Evolutionary conservation across 1,284 basidiomycete genomes (phyloP), one percentile per base, ranked within the genome.

Genomic region (Apiotrichum brassicae): DNA sequence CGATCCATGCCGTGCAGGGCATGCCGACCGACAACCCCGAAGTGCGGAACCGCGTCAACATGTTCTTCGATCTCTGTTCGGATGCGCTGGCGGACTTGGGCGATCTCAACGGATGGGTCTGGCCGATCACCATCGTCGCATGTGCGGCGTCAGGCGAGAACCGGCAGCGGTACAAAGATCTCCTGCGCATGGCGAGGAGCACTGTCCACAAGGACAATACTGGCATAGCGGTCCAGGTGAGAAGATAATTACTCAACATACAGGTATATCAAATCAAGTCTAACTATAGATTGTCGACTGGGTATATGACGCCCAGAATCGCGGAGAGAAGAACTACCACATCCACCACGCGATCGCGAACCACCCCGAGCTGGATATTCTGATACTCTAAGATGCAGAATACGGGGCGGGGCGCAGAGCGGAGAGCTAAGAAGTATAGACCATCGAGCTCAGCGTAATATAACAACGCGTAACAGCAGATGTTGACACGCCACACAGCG

Each of bases 41-140:
- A 7, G 19, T 49, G n/a, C 6, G 4, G 13, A 23, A 13, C 18
- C 18, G 23, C 5, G 48, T 49, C n/a, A 20, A 18, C 37, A 23
- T 18, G 18, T 49, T 49, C 19, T 18, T 34, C 23, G 37, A 44
- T 18, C 28, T 49, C 13, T 28, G 28, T 24, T 20, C 36, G 19
- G 48, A 49, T 6, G 42, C 48, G 3, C 12, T 28, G 2, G 36
- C 42, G 11, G 48, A 49, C 24, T 24, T 49, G 16, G 37, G 37
- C 36, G 36, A 38, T 18, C 48, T 49, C 20, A 30, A 34, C 36
- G 48, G 48, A 18, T 49, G 48, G 48, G 26, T 39, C 23, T 49
- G 48, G 48, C 48, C 48, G 0, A 33, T 49, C 7, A 9, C 44
- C 12, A 22, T 49, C 16, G 42, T 43, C 18, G 48, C n/a, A 9